These are phyloP conservation scores for Tagetes patula DNA, from an alignment of 129 eudicot genomes.

Conservation along the genomic window DNA sequence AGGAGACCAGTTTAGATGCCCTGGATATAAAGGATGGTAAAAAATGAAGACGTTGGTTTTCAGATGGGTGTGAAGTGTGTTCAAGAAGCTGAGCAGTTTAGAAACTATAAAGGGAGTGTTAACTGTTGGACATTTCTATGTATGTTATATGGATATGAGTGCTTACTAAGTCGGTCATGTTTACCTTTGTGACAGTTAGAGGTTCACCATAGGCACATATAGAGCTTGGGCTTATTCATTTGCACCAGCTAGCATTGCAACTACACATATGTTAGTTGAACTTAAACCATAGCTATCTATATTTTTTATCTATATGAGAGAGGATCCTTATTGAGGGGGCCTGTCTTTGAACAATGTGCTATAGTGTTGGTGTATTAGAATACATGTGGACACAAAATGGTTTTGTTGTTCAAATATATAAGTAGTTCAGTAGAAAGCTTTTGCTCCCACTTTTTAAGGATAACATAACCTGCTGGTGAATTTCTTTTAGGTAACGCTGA, in stretches of 20 bases:
- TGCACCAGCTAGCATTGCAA: background rate
- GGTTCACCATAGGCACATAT: background rate
- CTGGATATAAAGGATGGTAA: background rate
- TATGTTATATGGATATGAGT: background rate
- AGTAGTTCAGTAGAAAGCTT: constrained; percentile 14
- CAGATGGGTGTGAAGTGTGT: constrained; percentile 2
- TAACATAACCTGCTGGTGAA: background rate
- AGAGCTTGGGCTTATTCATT: background rate
- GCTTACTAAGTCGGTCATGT: background rate
- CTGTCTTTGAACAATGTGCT: background rate
- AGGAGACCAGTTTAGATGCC: no score
- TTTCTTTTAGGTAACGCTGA: background rate
- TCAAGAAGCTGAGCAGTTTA: background rate
- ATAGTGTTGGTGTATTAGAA: background rate
- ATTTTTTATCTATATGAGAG: background rate
- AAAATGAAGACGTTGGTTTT: background rate
- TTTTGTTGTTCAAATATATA: constrained; percentile 2
- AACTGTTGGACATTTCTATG: background rate
- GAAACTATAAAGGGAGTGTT: background rate
- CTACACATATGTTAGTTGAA: background rate
- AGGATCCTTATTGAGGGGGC: background rate
- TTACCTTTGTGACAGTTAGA: background rate
- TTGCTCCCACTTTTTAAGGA: background rate
- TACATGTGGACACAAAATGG: constrained; percentile 1
- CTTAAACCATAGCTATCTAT: background rate